Conservation (phyloP, 2,329 filamentous ascomycete species). For the Beauveria rudraprayagi region DNA sequence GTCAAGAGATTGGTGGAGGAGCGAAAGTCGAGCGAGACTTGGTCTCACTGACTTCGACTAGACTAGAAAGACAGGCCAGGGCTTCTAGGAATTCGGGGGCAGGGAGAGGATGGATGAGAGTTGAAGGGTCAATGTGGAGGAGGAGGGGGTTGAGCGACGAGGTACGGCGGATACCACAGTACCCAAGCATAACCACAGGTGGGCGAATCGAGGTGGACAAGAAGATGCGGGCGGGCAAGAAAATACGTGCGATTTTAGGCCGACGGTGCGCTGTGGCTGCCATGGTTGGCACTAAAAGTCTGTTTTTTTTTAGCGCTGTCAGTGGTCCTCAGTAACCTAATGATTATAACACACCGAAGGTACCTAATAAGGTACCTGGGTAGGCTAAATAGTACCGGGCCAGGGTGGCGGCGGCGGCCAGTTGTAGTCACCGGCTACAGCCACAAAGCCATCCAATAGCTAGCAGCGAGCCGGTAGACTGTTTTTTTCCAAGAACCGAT, state of each 20-base stretch:
- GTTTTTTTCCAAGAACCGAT: too few relatives aligned
- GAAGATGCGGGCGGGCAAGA: too few relatives aligned
- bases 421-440: not conserved
- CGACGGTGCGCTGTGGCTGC: too few relatives aligned
- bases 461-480: too few relatives aligned
- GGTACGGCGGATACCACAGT: too few relatives aligned
- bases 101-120: not conserved
- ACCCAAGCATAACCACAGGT: too few relatives aligned
- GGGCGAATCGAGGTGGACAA: too few relatives aligned
- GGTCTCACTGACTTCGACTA: conserved; percentile 3
- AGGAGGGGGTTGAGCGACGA: not conserved
- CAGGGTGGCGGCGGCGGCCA: not conserved
- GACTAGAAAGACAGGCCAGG: not conserved
- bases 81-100: not conserved
- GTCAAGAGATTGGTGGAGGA: conserved; percentile 2
- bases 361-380: too few relatives aligned
- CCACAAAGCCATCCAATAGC: not conserved
- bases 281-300: too few relatives aligned
- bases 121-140: too few relatives aligned
- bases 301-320: not conserved
- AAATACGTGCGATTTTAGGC: too few relatives aligned
- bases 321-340: too few relatives aligned
- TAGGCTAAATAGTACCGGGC: not conserved
- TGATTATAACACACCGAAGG: not conserved
- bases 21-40: conserved; percentile 3